Conservation (phyloP, 352 stramenopile species). For the Phytophthora hibernalis region DNA sequence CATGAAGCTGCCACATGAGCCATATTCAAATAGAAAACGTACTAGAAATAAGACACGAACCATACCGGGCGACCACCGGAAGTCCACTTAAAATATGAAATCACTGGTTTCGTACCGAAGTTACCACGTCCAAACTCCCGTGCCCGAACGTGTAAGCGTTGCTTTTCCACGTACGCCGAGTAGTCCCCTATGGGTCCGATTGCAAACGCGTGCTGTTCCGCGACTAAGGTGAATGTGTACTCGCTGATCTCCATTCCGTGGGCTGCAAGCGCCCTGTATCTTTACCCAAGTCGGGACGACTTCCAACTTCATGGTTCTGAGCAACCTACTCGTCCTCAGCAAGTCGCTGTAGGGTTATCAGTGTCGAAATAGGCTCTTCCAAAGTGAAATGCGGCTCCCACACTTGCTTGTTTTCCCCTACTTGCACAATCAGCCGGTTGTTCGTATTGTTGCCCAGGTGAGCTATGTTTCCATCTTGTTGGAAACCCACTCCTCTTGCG, state of each 20-base stretch:
- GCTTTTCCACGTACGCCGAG: not conserved
- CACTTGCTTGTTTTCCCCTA: conserved; percentile 10
- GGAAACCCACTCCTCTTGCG: no score
- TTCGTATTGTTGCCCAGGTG: no score
- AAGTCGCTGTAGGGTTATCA: conserved; percentile 11
- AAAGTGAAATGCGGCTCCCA: conserved; percentile 1
- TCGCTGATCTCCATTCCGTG: not conserved
- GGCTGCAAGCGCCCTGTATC: no score
- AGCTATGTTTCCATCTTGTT: no score
- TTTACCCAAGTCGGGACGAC: not conserved
- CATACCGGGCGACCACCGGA: not conserved
- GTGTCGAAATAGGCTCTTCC: conserved; percentile 1
- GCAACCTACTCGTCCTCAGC: no score
- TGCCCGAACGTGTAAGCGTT: not conserved
- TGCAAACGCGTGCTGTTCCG: not conserved
- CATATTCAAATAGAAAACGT: no score
- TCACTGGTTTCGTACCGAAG: not conserved
- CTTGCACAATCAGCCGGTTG: no score
- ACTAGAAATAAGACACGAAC: no score
- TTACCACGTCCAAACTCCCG: not conserved
- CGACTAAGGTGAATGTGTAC: not conserved
- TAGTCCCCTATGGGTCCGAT: not conserved
- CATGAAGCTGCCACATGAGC: no score
- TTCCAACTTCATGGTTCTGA: no score
- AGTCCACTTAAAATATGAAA: not conserved